Conservation (phyloP, 2,329 filamentous ascomycete genomes). For the Sclerotinia glacialis region DNA sequence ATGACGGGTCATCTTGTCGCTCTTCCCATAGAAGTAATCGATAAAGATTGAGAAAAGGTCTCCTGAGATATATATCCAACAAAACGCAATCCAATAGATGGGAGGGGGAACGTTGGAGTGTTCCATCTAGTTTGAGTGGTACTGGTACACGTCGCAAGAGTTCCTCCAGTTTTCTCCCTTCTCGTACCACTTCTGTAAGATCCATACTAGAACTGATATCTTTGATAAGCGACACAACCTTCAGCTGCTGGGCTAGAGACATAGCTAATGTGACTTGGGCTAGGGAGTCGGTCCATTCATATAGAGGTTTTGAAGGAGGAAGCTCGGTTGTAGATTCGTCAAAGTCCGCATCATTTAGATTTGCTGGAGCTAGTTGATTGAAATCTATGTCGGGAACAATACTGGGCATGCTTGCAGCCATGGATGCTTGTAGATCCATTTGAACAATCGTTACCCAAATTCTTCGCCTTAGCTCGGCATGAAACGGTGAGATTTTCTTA, state of each 20-base stretch:
- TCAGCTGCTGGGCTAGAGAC: conserved; percentile 21
- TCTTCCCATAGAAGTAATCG: conserved; percentile 16
- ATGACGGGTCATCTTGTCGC: conserved; percentile 14
- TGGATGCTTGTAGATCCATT: conserved; percentile 49
- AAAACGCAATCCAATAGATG: conserved; percentile 22
- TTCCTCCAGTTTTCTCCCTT: conserved; percentile 21
- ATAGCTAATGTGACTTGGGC: conserved; percentile 23
- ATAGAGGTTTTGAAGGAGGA: conserved; percentile 22
- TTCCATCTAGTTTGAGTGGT: conserved; percentile 6
- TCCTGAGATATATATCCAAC: conserved; percentile 23
- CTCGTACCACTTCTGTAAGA: conserved; percentile 1
- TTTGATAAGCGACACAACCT: conserved; percentile 18
- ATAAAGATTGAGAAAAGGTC: conserved; percentile 24
- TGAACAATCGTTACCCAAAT: conserved; percentile 56
- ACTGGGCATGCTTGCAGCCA: conserved; percentile 51
- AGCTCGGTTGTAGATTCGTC: conserved; percentile 22
- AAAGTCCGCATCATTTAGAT: conserved; percentile 36
- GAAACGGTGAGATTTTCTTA: conserved; percentile 47
- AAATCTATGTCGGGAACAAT: conserved; percentile 48
- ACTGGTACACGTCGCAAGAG: neutral
- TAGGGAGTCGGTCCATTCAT: conserved; percentile 24
- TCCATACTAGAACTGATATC: conserved; percentile 8
- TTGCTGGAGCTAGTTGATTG: conserved; percentile 50
- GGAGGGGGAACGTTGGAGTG: conserved; percentile 5
- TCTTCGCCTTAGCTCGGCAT: conserved; percentile 52